Percentiles rank a stretch among this genome's conserved stretches.
Evolutionary conservation across 208 protist genomes (phyloP).

Genomic region (Crithidia brevicula): DNA sequence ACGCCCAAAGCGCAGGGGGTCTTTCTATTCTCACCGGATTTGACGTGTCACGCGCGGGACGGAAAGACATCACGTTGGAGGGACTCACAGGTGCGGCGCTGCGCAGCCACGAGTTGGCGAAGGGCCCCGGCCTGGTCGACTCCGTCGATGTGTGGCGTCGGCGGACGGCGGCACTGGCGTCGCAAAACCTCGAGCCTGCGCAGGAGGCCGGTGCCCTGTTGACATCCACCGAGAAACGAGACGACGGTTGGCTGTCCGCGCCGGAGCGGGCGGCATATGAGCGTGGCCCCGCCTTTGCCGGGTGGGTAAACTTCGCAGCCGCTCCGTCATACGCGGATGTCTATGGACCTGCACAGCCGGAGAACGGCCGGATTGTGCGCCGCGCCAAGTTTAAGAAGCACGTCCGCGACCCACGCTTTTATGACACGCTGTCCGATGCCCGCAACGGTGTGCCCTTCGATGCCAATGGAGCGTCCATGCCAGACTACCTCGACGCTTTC

Average conservation of each 20-base stretch:
- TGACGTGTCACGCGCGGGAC: neutral
- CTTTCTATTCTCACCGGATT: conserved; percentile 32
- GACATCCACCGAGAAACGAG: neutral
- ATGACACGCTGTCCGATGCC: conserved; percentile 75
- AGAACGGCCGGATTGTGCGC: conserved; percentile 58
- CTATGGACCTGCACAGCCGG: conserved; percentile 61
- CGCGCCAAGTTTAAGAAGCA: conserved; percentile 62
- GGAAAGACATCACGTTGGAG: conserved; percentile 35
- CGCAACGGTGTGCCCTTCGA: conserved; percentile 79
- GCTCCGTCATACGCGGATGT: conserved; percentile 54
- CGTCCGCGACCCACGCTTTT: conserved; percentile 83
- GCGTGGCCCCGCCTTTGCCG: conserved; percentile 63
- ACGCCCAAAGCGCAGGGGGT: neutral
- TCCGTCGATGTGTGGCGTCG: conserved; percentile 54
- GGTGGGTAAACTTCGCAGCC: conserved; percentile 46
- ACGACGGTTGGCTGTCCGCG: conserved; percentile 63
- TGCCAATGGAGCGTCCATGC: conserved; percentile 56
- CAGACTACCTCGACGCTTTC: conserved; percentile 60
- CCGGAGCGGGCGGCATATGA: conserved; percentile 41
- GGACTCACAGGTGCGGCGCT: conserved; percentile 4
- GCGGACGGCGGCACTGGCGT: conserved; percentile 46
- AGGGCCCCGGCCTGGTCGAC: conserved; percentile 61
- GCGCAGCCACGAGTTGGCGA: conserved; percentile 28
- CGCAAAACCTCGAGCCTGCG: conserved; percentile 33
- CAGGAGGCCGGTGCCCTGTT: conserved; percentile 4